Percentiles rank a stretch among this genome's conserved stretches.
phyloP scores from a whole-genome alignment of 805 yeast species.

The Candida pini region DNA sequence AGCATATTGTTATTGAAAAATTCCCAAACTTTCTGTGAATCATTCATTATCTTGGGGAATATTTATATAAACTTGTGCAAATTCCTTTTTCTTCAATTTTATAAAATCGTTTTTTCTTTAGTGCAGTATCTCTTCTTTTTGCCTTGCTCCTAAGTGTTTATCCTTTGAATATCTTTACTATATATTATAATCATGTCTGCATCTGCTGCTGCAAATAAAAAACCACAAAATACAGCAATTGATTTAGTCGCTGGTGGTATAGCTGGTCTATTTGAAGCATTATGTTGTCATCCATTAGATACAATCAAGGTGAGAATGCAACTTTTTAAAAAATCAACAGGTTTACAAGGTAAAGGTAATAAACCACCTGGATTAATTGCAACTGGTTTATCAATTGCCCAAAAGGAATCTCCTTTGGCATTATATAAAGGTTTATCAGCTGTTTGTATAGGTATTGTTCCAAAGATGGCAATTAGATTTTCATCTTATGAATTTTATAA shows the following conservation, averaged over 20 bases:
- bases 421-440: conserved; percentile 96
- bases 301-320: conserved; percentile 98
- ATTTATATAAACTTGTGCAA: no score
- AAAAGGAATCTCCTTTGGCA: conserved; percentile 77
- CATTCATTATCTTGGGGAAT: no score
- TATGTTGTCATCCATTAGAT: conserved; percentile 96
- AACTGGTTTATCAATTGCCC: conserved; percentile 75
- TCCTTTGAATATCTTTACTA: no score
- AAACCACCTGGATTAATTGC: conserved; percentile 82
- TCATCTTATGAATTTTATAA: conserved; percentile 90
- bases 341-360: conserved; percentile 26
- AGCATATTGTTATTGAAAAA: no score
- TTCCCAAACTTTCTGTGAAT: no score
- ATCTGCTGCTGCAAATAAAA: conserved; percentile 18
- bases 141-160: no score
- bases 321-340: conserved; percentile 64
- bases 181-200: conserved; percentile 21
- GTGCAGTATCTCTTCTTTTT: no score
- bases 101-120: no score
- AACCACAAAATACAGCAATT: conserved; percentile 41
- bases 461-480: conserved; percentile 96
- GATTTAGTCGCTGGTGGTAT: conserved; percentile 91
- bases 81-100: no score
- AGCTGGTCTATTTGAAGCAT: conserved; percentile 96
- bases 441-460: conserved; percentile 94